Evolutionary conservation across 2,329 filamentous ascomycete species (phyloP).

Genomic region (Microsporum audouinii): DNA sequence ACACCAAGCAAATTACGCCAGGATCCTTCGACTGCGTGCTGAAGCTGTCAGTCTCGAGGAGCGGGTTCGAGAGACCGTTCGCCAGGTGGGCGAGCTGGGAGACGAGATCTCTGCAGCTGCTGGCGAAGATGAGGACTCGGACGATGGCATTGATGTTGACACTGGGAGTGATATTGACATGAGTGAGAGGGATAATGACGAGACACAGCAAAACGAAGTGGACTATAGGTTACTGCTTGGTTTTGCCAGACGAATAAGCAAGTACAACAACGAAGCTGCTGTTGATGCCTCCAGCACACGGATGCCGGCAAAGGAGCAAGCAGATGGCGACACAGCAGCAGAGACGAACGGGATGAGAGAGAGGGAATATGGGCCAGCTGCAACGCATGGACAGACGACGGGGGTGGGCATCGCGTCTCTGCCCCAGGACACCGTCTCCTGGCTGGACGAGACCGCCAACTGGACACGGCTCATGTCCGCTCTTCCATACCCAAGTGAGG

Average conservation of each 20-base stretch:
- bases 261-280: constrained; percentile 36
- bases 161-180: constrained; percentile 16
- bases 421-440: constrained; percentile 31
- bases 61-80: constrained; percentile 32
- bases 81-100: constrained; percentile 29
- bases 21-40: constrained; percentile 30
- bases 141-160: constrained; percentile 16
- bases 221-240: constrained; percentile 35
- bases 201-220: constrained; percentile 25
- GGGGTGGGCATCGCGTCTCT: constrained; percentile 25
- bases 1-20: constrained; percentile 36
- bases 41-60: constrained; percentile 32
- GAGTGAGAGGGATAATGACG: constrained; percentile 8
- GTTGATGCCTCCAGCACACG: constrained; percentile 28
- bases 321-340: background rate
- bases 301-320: background rate
- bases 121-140: constrained; percentile 23
- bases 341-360: constrained; percentile 1
- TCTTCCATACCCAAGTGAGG: constrained; percentile 36
- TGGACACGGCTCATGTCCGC: constrained; percentile 31
- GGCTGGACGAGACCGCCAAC: constrained; percentile 33
- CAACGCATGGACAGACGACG: constrained; percentile 5
- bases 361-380: background rate
- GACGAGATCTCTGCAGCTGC: constrained; percentile 30
- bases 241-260: constrained; percentile 38